Base-by-base conservation (phyloP, 2,329 filamentous ascomycete genomes). In the Aspergillus aculeatinus region DNA sequence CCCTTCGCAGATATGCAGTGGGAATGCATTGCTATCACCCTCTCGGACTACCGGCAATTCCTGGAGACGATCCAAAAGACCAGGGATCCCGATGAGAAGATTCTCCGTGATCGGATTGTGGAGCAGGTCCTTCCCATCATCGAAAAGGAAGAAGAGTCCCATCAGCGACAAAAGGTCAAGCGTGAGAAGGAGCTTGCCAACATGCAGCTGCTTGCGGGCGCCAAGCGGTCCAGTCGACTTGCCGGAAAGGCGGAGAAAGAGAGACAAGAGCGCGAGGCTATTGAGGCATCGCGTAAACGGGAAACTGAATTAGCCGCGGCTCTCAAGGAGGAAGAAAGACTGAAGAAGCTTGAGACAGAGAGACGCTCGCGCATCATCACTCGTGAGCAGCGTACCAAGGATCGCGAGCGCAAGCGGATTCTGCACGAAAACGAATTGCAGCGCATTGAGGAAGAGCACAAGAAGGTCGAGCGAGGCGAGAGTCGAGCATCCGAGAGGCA, bases 161-260 rank as follows among this genome's bases (percentile, higher is more conserved):
- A 93, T 68, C 85, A 87, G 31, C 87, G 88, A 62, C 93, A 94
- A 74, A 80, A 82, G 79, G 86, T 77, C 83, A 91, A 80, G 81
- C 89, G 89, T 67, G 86, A 96, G 72, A 91, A 88, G 63, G 94
- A 98, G 69, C 77, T 96, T 23, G 81, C 92, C 55, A 92, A 87
- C 66, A 76, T 96, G 65, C 89, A 94, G 67, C 94, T 95, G 73
- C 84, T 98, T 78, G 92, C 92, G n/a, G 91, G 89, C 59, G 94
- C 95, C 4, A 99, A 99, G 78, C 84, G 95, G 63, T 99, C 95
- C 0, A 96, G 91, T 69, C 87, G 95, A 63, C 86, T 99, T 66
- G 93, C 94, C 19, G 85, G 85, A 65, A 96, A 92, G 72, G 80
- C 87, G 35, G 92, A 97, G 72, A 89, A 87, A 64, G 90, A 92